A percentile compares a stretch with the other conserved stretches of the same genome.
Conservation (phyloP, 495 filamentous ascomycete species). For the Penicillium dipodomyicola region DNA sequence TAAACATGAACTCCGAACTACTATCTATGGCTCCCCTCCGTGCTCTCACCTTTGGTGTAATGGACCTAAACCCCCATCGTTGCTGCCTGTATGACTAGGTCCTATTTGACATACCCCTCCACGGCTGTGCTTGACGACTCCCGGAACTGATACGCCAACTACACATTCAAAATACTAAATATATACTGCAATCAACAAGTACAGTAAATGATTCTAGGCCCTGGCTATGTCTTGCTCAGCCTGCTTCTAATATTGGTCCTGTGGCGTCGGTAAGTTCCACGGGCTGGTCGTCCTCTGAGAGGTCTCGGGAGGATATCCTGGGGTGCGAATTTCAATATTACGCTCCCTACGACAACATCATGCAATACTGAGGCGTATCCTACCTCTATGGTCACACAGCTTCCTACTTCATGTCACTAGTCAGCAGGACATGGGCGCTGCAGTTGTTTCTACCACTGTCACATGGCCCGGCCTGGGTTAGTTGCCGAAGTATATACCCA, state of each 20-base stretch:
- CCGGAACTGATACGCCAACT: background rate
- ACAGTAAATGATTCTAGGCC: background rate
- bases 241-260: background rate
- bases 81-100: background rate
- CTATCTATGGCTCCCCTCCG: background rate
- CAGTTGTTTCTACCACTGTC: constrained; percentile 1
- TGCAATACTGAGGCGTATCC: constrained; percentile 5
- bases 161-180: background rate
- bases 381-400: constrained; percentile 1
- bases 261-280: background rate
- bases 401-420: background rate
- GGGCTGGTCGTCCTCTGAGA: background rate
- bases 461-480: constrained; percentile 1
- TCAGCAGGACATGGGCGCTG: constrained; percentile 8
- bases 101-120: background rate
- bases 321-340: constrained; percentile 1
- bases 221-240: background rate
- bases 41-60: background rate
- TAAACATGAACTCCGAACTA: background rate
- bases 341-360: background rate
- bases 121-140: background rate
- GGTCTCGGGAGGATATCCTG: constrained; percentile 6
- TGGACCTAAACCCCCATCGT: background rate
- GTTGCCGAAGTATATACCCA: constrained; percentile 1
- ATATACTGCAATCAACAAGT: background rate